Evolutionary conservation across 2,329 filamentous ascomycete genomes (phyloP).

Genomic region (Amphichorda felina): DNA sequence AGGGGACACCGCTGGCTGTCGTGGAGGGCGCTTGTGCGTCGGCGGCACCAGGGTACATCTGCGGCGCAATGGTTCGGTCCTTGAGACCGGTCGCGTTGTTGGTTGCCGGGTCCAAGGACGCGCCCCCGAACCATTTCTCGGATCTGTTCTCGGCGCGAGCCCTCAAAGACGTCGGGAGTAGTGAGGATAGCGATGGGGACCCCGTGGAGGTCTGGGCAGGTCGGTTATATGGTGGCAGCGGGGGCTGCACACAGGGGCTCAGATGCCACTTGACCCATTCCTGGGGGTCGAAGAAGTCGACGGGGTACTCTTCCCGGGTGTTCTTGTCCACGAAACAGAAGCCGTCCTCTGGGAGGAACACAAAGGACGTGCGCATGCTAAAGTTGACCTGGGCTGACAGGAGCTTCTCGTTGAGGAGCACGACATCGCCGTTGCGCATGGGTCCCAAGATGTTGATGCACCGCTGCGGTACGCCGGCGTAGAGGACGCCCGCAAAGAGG

Average conservation of each 20-base stretch:
- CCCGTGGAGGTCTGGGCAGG: slow-evolving; percentile 14
- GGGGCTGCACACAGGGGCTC: slow-evolving; percentile 63
- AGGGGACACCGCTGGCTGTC: neutral
- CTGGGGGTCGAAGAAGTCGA: slow-evolving; percentile 74
- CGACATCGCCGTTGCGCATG: slow-evolving; percentile 82
- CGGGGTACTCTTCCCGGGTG: slow-evolving; percentile 66
- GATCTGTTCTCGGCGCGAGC: slow-evolving; percentile 29
- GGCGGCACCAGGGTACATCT: slow-evolving; percentile 9
- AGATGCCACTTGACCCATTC: slow-evolving; percentile 70
- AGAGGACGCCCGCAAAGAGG: slow-evolving; percentile 76
- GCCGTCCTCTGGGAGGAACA: slow-evolving; percentile 75
- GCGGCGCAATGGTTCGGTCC: slow-evolving; percentile 17
- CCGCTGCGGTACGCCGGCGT: slow-evolving; percentile 71
- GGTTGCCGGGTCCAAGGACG: neutral
- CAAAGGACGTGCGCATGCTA: slow-evolving; percentile 75
- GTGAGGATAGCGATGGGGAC: slow-evolving; percentile 30
- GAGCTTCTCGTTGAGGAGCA: slow-evolving; percentile 78
- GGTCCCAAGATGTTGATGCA: slow-evolving; percentile 90
- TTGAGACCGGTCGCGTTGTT: slow-evolving; percentile 22
- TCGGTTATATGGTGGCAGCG: slow-evolving; percentile 45
- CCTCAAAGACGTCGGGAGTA: slow-evolving; percentile 32
- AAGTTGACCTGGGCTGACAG: slow-evolving; percentile 92
- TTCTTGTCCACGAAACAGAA: slow-evolving; percentile 77
- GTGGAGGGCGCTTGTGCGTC: neutral
- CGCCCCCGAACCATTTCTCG: slow-evolving; percentile 13